Evolutionary conservation across 257 asterid genomes (phyloP).

Genomic region (Solanum bulbocastanum): DNA sequence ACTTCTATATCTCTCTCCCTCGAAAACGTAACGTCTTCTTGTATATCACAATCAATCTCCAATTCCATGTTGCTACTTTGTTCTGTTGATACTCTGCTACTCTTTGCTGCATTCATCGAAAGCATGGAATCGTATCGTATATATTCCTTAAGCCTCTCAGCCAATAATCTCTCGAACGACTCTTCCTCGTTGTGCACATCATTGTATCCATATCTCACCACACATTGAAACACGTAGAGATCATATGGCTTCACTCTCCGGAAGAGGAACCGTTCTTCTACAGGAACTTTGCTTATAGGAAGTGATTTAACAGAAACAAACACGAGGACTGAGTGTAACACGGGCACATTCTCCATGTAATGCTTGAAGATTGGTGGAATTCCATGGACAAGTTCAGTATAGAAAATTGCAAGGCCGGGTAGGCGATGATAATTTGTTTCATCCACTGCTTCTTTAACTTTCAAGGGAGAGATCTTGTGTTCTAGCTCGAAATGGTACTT

Average conservation of each 20-base stretch:
- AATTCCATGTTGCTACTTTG: neutral
- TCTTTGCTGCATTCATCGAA: neutral
- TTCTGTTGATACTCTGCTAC: neutral
- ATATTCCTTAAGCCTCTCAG: slow-evolving; percentile 28
- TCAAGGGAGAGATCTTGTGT: slow-evolving; percentile 33
- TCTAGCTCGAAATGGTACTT: slow-evolving; percentile 42
- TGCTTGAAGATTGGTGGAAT: slow-evolving; percentile 61
- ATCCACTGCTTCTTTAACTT: slow-evolving; percentile 8
- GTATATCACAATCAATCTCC: neutral
- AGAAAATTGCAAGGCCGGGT: slow-evolving; percentile 48
- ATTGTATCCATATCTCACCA: slow-evolving; percentile 49
- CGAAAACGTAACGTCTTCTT: neutral
- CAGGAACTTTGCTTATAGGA: slow-evolving; percentile 37
- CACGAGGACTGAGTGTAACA: slow-evolving; percentile 35
- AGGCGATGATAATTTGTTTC: slow-evolving; percentile 13
- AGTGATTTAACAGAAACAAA: slow-evolving; percentile 49
- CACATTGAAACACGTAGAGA: slow-evolving; percentile 36
- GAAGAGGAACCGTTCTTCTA: slow-evolving; percentile 43
- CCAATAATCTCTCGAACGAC: slow-evolving; percentile 25
- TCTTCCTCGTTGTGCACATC: slow-evolving; percentile 30
- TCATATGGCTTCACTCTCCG: slow-evolving; percentile 34
- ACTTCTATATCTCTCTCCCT: slow-evolving; percentile 13
- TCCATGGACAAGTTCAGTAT: slow-evolving; percentile 55
- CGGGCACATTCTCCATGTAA: slow-evolving; percentile 39
- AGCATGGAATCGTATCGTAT: slow-evolving; percentile 6